A percentile compares a stretch with the other conserved stretches of the same genome.
Evolutionary conservation across 106 monocot species (phyloP).

Genomic region (Narthecium ossifragum): DNA sequence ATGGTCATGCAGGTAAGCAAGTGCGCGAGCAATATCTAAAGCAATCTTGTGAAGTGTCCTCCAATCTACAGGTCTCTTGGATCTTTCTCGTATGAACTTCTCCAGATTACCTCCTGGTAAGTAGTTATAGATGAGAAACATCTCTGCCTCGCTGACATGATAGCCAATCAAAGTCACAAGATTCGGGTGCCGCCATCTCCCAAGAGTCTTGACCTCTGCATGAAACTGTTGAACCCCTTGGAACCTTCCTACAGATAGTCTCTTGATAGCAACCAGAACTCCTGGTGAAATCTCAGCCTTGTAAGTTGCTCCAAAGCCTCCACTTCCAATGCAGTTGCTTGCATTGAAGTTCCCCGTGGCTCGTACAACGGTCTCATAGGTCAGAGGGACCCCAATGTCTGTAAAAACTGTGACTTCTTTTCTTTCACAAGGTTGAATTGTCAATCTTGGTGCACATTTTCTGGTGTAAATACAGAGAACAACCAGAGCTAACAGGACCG

Average conservation of each 20-base stretch:
- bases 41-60: slow-evolving; percentile 68
- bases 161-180: slow-evolving; percentile 69
- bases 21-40: slow-evolving; percentile 51
- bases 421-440: slow-evolving; percentile 29
- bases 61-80: slow-evolving; percentile 51
- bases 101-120: slow-evolving; percentile 65
- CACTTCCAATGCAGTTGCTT: slow-evolving; percentile 69
- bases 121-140: slow-evolving; percentile 70
- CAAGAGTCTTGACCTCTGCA: slow-evolving; percentile 67
- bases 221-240: slow-evolving; percentile 65
- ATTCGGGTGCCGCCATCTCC: slow-evolving; percentile 53
- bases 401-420: slow-evolving; percentile 58
- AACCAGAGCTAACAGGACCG: slow-evolving; percentile 54
- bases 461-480: slow-evolving; percentile 61
- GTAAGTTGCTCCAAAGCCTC: slow-evolving; percentile 72
- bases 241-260: slow-evolving; percentile 51
- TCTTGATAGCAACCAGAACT: slow-evolving; percentile 64
- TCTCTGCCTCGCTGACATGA: slow-evolving; percentile 65
- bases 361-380: slow-evolving; percentile 61
- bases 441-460: slow-evolving; percentile 46
- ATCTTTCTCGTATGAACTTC: slow-evolving; percentile 57
- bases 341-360: slow-evolving; percentile 70
- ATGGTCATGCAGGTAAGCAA: slow-evolving; percentile 55
- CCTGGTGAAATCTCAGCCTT: slow-evolving; percentile 67
- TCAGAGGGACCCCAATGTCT: slow-evolving; percentile 54